Evolutionary conservation across 1,139 yeast genomes (phyloP).

Genomic region (Scheffersomyces stambukii): DNA sequence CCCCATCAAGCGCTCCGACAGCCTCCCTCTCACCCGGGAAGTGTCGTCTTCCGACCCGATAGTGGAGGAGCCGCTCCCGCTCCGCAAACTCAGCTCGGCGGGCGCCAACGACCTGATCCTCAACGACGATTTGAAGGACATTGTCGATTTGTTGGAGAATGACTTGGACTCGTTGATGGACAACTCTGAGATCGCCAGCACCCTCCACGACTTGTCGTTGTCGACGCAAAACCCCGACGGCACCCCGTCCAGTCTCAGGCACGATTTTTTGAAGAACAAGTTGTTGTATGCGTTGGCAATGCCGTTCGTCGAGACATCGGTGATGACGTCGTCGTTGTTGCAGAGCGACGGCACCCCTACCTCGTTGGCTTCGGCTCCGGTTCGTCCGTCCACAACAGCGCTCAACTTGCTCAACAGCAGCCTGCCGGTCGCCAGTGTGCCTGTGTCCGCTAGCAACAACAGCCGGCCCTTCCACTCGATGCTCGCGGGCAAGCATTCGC

Average conservation of each 20-base stretch:
- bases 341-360: constrained; percentile 9
- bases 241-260: constrained; percentile 22
- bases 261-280: constrained; percentile 46
- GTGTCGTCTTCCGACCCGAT: constrained; percentile 1
- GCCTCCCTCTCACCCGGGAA: constrained; percentile 24
- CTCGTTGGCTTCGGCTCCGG: constrained; percentile 10
- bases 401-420: constrained; percentile 20
- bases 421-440: background rate
- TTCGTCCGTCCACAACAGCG: constrained; percentile 25
- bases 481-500: constrained; percentile 59
- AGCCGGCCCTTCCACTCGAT: constrained; percentile 56
- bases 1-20: constrained; percentile 31
- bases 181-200: constrained; percentile 43
- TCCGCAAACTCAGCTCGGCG: background rate
- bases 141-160: constrained; percentile 39
- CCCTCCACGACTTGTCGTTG: constrained; percentile 55
- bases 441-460: constrained; percentile 11
- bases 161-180: constrained; percentile 26
- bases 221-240: constrained; percentile 26
- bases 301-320: constrained; percentile 62
- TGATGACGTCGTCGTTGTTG: constrained; percentile 38
- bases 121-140: constrained; percentile 38
- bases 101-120: background rate
- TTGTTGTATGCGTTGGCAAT: constrained; percentile 67
- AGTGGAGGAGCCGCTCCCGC: constrained; percentile 1